These are phyloP conservation scores for Cyclanthera cordifolia DNA, from an alignment of 306 rosid species.

Conservation along the genomic window DNA sequence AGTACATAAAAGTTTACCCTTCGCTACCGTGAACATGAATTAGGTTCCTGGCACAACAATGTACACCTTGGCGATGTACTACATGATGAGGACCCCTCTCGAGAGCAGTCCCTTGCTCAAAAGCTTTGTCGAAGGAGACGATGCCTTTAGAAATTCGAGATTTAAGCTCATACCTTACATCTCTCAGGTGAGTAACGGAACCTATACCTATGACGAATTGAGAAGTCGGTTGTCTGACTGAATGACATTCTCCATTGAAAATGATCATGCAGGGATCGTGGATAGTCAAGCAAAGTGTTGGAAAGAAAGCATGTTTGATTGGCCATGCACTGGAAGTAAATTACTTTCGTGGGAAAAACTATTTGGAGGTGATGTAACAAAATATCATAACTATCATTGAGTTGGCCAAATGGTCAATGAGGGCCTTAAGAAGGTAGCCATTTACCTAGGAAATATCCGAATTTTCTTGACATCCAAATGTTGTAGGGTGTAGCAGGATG, in stretches of 20 bases:
- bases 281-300: conserved; percentile 95
- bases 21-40: not conserved
- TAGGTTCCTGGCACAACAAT: conserved; percentile 60
- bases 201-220: not conserved
- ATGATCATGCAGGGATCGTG: conserved; percentile 65
- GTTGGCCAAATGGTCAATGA: no score
- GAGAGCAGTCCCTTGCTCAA: conserved; percentile 54
- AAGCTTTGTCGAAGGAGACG: conserved; percentile 73
- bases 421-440: no score
- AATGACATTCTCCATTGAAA: not conserved
- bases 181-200: conserved; percentile 53
- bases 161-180: conserved; percentile 86
- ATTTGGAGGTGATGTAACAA: conserved; percentile 49
- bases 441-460: no score
- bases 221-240: not conserved
- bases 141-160: conserved; percentile 72
- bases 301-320: conserved; percentile 75
- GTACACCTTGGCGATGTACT: conserved; percentile 60
- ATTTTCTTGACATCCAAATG: no score
- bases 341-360: conserved; percentile 67
- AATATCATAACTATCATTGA: no score
- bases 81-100: conserved; percentile 61
- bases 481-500: no score
- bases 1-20: not conserved
- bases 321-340: conserved; percentile 58